Base-by-base conservation (phyloP, 2,329 filamentous ascomycete genomes). In the Cladophialophora carrionii region DNA sequence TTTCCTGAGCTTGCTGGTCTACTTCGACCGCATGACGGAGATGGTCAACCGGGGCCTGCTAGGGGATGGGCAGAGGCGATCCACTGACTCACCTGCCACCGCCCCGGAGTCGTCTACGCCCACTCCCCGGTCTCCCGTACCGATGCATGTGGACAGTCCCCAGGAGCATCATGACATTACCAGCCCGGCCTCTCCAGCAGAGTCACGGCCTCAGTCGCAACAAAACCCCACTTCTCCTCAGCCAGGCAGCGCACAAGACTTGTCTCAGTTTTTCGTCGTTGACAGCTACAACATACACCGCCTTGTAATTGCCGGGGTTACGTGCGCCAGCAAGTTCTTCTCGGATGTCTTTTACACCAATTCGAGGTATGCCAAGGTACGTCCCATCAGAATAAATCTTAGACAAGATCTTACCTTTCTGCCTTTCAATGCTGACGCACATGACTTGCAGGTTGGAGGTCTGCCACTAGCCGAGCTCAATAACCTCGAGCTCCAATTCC, bases 211-310 rank as follows among this genome's bases (percentile, higher is more conserved):
- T 10, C 51, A 41, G 10, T 43, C 57, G 10, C 54, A 53, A 8
- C 57, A 54, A 56, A 37, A n/a, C 20, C 57, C 61, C 2, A 22
- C 58, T 29, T 60, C 56, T 10, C 57, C 62, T 37, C 26, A 61
- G 4, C 53, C 52, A 17, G 60, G 59, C 26, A 57, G 32, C 12
- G 20, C 63, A 34, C 43, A 53, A 12, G 69, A 71, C 54, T 37
- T 68, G 51, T 86, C 86, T 2, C 87, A 90, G 73, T 90, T 88
- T 73, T 98, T 99, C 75, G 94, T 98, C 48, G 95, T 98, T 10
- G 95, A 99, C 79, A 98, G 95, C 79, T 99, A 95, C 81, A 99
- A 99, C 79, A 98, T 99, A 69, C 95, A 99, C 76, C 88, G 95
- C 62, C 82, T 99, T 62, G 93, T 98, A 61, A 99, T 99, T 75